phyloP scores from a whole-genome alignment of 2,329 filamentous ascomycete species.

The Claviceps arundinis region DNA sequence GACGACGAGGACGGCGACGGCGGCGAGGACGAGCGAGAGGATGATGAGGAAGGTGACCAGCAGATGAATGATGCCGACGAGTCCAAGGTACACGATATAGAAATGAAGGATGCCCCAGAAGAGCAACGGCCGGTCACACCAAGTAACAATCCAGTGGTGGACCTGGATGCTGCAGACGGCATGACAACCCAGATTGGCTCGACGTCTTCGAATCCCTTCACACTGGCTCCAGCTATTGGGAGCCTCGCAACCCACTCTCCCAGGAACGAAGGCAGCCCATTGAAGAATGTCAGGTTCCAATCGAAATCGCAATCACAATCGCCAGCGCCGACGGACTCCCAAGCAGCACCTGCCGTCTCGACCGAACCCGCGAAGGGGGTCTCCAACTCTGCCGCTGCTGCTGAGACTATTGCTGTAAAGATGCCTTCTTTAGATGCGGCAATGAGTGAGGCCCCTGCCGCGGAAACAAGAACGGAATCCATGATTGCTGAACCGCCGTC shows the following conservation, averaged over 20 bases:
- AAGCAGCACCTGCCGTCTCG: slow-evolving; percentile 1
- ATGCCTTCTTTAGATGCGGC: slow-evolving; percentile 1
- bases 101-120: slow-evolving; percentile 23
- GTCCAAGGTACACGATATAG: slow-evolving; percentile 21
- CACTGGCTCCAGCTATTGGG: slow-evolving; percentile 18
- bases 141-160: slow-evolving; percentile 10
- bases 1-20: slow-evolving; percentile 31
- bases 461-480: slow-evolving; percentile 11
- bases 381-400: background rate
- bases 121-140: slow-evolving; percentile 12
- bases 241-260: slow-evolving; percentile 17
- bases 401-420: background rate
- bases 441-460: background rate
- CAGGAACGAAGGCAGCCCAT: slow-evolving; percentile 34
- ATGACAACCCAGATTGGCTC: slow-evolving; percentile 9
- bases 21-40: slow-evolving; percentile 33
- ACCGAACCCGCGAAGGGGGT: background rate
- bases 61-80: slow-evolving; percentile 31
- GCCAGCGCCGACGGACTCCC: slow-evolving; percentile 30
- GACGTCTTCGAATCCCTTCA: slow-evolving; percentile 17
- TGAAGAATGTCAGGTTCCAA: slow-evolving; percentile 37
- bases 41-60: slow-evolving; percentile 33
- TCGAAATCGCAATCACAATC: slow-evolving; percentile 14
- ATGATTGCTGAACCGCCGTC: slow-evolving; percentile 20
- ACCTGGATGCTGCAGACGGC: slow-evolving; percentile 17